A percentile compares a stretch with the other conserved stretches of the same genome.
Evolutionary conservation across 202 grass and related monocot species (phyloP).

Genomic region (Zoysia matrella): DNA sequence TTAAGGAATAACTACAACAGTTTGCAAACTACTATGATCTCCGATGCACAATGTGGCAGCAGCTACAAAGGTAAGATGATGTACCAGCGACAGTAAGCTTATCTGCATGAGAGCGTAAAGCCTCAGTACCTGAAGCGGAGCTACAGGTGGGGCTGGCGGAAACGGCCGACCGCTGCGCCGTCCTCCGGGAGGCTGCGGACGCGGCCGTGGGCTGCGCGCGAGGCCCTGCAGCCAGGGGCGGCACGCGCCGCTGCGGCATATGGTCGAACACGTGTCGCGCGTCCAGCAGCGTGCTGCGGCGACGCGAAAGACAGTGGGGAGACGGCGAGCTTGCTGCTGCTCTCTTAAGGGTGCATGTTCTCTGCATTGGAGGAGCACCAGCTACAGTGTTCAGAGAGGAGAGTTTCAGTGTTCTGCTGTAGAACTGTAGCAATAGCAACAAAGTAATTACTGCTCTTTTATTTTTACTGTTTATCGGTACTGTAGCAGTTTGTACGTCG

Average conservation of each 20-base stretch:
- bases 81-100: background rate
- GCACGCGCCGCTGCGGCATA: conserved; percentile 41
- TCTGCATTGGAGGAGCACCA: too few relatives aligned
- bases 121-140: conserved; percentile 39
- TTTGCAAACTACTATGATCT: background rate
- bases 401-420: too few relatives aligned
- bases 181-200: conserved; percentile 13
- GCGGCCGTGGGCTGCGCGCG: background rate
- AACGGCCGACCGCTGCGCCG: background rate
- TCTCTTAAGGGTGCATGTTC: background rate
- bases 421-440: too few relatives aligned
- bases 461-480: too few relatives aligned
- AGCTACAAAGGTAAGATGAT: background rate
- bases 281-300: conserved; percentile 8
- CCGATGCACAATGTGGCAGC: background rate
- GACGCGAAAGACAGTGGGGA: conserved; percentile 16
- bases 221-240: background rate
- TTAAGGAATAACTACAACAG: conserved; percentile 28
- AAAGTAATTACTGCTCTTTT: too few relatives aligned
- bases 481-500: too few relatives aligned
- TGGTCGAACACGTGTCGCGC: conserved; percentile 50
- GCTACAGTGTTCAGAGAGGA: too few relatives aligned
- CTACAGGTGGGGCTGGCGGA: conserved; percentile 6
- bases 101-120: background rate
- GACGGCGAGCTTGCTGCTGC: conserved; percentile 21